Percentiles rank a stretch among this genome's conserved stretches.
These are phyloP conservation scores for Penicillium sp. DNA, from an alignment of 2,329 filamentous ascomycete species.

Conservation along the genomic window DNA sequence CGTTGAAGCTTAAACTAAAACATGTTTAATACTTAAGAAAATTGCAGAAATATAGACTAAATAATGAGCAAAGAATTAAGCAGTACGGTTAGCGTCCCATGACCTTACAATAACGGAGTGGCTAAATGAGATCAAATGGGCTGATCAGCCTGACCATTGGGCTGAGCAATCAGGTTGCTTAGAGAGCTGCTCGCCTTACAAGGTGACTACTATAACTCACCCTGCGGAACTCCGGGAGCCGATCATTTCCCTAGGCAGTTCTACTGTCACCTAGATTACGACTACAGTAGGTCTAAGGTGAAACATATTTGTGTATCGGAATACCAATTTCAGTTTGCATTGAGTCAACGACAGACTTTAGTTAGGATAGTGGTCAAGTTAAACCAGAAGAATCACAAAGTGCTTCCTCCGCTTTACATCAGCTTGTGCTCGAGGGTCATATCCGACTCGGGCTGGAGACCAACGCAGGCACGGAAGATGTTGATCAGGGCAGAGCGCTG, in stretches of 20 bases:
- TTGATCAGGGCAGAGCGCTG: slow-evolving; percentile 94
- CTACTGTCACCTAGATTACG: neutral
- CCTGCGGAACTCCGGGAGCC: no score
- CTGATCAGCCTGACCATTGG: no score
- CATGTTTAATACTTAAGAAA: neutral
- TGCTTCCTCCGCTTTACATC: slow-evolving; percentile 61
- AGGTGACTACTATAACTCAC: no score
- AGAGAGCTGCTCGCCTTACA: no score
- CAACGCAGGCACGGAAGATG: slow-evolving; percentile 97
- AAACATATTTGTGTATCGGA: neutral
- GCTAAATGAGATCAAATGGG: no score
- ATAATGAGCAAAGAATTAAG: neutral
- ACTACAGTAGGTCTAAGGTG: neutral
- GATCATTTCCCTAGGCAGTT: no score
- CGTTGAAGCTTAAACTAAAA: neutral
- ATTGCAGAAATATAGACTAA: neutral
- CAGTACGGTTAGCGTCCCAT: no score
- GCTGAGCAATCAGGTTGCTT: no score
- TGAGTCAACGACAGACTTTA: slow-evolving; percentile 37
- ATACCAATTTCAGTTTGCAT: slow-evolving; percentile 19
- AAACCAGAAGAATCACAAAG: neutral
- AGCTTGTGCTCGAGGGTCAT: slow-evolving; percentile 99
- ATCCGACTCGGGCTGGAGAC: slow-evolving; percentile 94
- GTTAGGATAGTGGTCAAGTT: slow-evolving; percentile 24
- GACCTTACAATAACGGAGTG: no score